Evolutionary conservation across 208 protist genomes (phyloP).

Genomic region (Herpetomonas samuelpessoai): DNA sequence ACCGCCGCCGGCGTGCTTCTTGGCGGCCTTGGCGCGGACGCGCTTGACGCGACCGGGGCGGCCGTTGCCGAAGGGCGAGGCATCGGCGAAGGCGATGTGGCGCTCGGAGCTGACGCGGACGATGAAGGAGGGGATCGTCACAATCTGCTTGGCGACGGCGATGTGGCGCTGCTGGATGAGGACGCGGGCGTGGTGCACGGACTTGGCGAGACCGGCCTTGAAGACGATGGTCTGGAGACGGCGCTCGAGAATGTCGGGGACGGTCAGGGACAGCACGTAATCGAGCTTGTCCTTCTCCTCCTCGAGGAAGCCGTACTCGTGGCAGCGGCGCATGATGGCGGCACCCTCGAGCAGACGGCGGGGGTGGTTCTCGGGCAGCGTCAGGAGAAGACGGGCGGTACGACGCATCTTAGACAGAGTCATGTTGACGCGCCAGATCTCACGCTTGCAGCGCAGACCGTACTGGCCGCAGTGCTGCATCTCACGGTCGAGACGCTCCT

Average conservation of each 20-base stretch:
- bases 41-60: constrained; percentile 96
- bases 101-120: constrained; percentile 98
- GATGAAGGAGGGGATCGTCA: constrained; percentile 99
- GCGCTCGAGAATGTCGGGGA: constrained; percentile 99
- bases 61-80: constrained; percentile 95
- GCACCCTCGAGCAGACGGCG: constrained; percentile 86
- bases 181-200: constrained; percentile 99
- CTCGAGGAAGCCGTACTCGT: constrained; percentile 98
- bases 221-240: constrained; percentile 99
- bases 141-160: constrained; percentile 99
- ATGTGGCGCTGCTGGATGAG: constrained; percentile 99
- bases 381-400: constrained; percentile 95
- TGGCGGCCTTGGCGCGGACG: constrained; percentile 78
- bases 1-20: constrained; percentile 61
- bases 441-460: constrained; percentile 99
- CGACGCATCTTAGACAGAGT: constrained; percentile 99
- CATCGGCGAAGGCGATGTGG: constrained; percentile 98
- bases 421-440: constrained; percentile 99
- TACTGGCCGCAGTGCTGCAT: constrained; percentile 99
- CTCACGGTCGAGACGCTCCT: constrained; percentile 99
- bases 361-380: not conserved
- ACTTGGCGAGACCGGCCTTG: constrained; percentile 98
- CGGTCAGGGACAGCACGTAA: constrained; percentile 99
- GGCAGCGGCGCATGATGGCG: constrained; percentile 98
- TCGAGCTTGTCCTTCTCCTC: constrained; percentile 99